Evolutionary conservation across 208 protist genomes (phyloP).

Genomic region (Trypanosoma theileri): DNA sequence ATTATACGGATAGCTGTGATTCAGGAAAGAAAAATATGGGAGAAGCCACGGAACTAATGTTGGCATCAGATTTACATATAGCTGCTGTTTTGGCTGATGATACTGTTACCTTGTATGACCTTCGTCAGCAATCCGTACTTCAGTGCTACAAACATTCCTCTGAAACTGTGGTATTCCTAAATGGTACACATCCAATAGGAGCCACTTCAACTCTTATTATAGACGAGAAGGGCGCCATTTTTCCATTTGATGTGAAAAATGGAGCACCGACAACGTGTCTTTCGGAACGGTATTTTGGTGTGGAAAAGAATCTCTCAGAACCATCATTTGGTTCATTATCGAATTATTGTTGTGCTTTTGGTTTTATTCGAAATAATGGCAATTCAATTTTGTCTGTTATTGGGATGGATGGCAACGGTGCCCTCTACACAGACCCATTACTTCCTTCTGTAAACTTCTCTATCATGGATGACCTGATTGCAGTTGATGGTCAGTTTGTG

Average conservation of each 20-base stretch:
- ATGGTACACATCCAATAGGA: constrained; percentile 14
- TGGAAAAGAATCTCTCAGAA: constrained; percentile 10
- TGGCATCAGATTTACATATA: constrained; percentile 38
- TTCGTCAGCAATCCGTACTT: constrained; percentile 31
- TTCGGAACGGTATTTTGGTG: constrained; percentile 43
- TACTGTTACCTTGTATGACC: constrained; percentile 44
- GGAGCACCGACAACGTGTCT: constrained; percentile 26
- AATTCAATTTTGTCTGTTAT: constrained; percentile 39
- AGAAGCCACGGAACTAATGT: constrained; percentile 52
- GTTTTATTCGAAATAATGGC: constrained; percentile 33
- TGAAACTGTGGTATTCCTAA: constrained; percentile 46
- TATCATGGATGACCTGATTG: constrained; percentile 30
- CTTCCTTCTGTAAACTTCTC: constrained; percentile 10
- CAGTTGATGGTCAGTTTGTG: constrained; percentile 39
- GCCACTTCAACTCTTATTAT: constrained; percentile 35
- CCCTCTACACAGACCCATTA: constrained; percentile 36
- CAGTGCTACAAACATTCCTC: constrained; percentile 35
- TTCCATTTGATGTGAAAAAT: constrained; percentile 36
- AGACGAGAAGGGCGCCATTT: constrained; percentile 69
- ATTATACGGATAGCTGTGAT: no score
- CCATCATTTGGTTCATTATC: constrained; percentile 43
- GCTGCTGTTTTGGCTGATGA: constrained; percentile 53
- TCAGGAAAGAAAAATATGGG: not conserved
- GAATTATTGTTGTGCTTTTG: constrained; percentile 50
- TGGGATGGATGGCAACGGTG: constrained; percentile 66